Evolutionary conservation across 768 basidiomycete genomes (phyloP), one percentile per base, ranked within the genome.

Genomic region (Mycena indigotica): DNA sequence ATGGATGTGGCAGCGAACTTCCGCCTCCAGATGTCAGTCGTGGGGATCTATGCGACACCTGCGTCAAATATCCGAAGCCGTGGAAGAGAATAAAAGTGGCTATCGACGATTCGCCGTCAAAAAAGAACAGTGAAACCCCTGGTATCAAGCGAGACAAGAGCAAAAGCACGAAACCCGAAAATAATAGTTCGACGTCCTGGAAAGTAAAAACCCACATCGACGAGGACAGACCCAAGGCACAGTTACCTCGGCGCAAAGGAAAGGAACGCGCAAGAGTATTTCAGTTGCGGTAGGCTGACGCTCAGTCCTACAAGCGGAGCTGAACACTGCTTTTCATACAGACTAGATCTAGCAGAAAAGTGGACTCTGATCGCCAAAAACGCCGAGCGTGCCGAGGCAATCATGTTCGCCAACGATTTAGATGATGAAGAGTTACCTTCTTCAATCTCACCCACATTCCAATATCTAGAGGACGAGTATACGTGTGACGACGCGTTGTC

Each of bases 381-480:
- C 19, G 12, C 28, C 6, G 50, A n/a, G 13, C 50, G 51, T 0
- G 55, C 57, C 17, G 55, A 51, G 10, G 51, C 48, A 15, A 50
- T 63, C 48, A 38, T 28, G 3, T 59, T 63, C 46, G 55, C 54
- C 3, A 63, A 63, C 49, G 62, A 63, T 2, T 23, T 63, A 15
- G 62, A 63, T 39, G 48, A 50, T 3, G 62, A 63, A 21, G 55
- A 59, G 29, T 23, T 59, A 12, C 57, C 54, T 29, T 13, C 52
- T 2, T 26, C 56, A 28, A 23, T 54, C 13, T 28, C 28, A 5
- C 25, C 38, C 41, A 32, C 25, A 28, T 63, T 63, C 21, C 13
- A 16, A 19, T 63, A 63, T 44, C 55, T 63, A 13, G 62, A 63
- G 50, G 56, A 57, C 35, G n/a, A 28, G 28, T 62, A 62, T 35